These are phyloP conservation scores for Anthracocystis walkeri DNA, from an alignment of 1,284 basidiomycete species.

Conservation along the genomic window DNA sequence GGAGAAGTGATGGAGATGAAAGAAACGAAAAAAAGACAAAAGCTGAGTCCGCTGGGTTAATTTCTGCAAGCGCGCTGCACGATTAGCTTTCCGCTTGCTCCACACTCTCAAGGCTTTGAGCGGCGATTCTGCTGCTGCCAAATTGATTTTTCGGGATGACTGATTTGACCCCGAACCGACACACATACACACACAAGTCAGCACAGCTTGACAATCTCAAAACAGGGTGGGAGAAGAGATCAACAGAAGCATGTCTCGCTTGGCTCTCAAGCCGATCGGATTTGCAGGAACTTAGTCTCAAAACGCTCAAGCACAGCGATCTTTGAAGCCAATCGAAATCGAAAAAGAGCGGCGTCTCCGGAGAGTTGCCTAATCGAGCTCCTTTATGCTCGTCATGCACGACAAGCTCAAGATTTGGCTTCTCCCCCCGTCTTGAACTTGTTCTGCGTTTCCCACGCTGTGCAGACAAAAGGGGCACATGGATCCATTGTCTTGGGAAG, in stretches of 20 bases:
- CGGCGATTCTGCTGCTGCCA: not conserved
- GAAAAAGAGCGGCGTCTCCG: not conserved
- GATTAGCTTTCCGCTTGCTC: not conserved
- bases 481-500: not conserved
- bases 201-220: not conserved
- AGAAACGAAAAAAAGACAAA: not conserved
- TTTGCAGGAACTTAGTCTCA: not conserved
- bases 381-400: not conserved
- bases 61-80: not conserved
- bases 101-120: not conserved
- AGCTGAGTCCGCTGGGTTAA: slow-evolving; percentile 1
- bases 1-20: slow-evolving; percentile 1
- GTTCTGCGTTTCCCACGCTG: not conserved
- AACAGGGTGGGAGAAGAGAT: not conserved
- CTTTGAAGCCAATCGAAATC: not conserved
- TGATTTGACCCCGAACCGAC: not conserved
- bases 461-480: not conserved
- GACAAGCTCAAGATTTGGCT: not conserved
- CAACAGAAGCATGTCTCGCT: not conserved
- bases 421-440: not conserved
- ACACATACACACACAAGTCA: not conserved
- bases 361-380: not conserved
- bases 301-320: not conserved
- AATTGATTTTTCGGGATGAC: not conserved
- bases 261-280: not conserved